Conservation (phyloP, 2,329 filamentous ascomycete genomes). For the Karstenula rhodostoma region DNA sequence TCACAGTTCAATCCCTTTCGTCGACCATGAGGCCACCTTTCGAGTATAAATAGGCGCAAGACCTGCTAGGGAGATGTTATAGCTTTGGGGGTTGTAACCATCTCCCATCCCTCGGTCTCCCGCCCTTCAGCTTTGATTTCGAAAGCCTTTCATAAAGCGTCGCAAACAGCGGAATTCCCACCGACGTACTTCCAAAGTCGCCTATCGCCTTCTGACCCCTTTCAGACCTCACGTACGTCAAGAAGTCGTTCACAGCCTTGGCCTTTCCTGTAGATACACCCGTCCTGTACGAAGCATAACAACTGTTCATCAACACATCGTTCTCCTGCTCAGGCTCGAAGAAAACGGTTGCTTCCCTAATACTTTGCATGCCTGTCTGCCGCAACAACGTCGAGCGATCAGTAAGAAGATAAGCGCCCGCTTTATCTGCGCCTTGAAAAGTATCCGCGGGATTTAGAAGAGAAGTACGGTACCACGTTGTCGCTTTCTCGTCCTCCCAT, state of each 20-base stretch:
- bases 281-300: neutral
- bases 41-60: too few relatives aligned
- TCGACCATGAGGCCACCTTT: too few relatives aligned
- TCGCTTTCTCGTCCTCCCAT: neutral
- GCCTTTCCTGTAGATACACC: neutral
- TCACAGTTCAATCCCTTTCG: too few relatives aligned
- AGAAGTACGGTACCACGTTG: neutral
- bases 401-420: slow-evolving; percentile 1
- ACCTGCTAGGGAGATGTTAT: neutral
- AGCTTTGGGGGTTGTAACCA: neutral
- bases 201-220: neutral
- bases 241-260: neutral
- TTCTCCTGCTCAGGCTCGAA: neutral
- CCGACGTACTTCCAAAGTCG: neutral
- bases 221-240: neutral
- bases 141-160: slow-evolving; percentile 1
- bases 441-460: neutral
- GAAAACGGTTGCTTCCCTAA: neutral
- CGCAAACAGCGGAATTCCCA: slow-evolving; percentile 2
- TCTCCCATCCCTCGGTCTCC: neutral
- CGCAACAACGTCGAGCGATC: slow-evolving; percentile 2
- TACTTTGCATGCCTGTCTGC: slow-evolving; percentile 1
- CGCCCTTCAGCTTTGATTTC: neutral
- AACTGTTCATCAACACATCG: slow-evolving; percentile 7
- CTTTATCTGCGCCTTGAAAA: neutral